These are phyloP conservation scores for Astrephomene gubernaculifera DNA, from an alignment of 139 green algal genomes.

Conservation along the genomic window DNA sequence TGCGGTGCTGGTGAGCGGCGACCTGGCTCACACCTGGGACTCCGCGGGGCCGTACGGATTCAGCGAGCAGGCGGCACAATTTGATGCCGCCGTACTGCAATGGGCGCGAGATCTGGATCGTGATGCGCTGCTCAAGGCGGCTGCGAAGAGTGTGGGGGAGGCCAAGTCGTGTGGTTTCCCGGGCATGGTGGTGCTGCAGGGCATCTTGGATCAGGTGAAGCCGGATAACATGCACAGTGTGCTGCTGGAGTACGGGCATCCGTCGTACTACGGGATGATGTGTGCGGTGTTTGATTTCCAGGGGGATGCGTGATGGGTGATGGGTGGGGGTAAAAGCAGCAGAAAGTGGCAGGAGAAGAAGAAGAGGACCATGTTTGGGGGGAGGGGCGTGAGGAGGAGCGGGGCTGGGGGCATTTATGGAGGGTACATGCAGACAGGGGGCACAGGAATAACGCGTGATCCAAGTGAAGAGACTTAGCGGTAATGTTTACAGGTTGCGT, in stretches of 20 bases:
- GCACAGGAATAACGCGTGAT: too few species aligned
- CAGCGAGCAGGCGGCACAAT: neutral
- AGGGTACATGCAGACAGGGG: too few species aligned
- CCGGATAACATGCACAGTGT: slow-evolving; percentile 39
- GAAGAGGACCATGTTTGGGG: too few species aligned
- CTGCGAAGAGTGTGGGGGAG: neutral
- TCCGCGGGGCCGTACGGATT: slow-evolving; percentile 23
- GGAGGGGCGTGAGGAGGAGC: too few species aligned
- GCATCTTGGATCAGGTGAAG: slow-evolving; percentile 19
- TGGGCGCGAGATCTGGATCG: slow-evolving; percentile 31
- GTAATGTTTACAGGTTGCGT: too few species aligned
- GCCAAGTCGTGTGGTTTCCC: slow-evolving; percentile 34
- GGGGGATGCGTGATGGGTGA: slow-evolving; percentile 14
- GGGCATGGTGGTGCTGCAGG: slow-evolving; percentile 27
- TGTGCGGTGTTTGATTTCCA: slow-evolving; percentile 29
- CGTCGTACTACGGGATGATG: slow-evolving; percentile 41
- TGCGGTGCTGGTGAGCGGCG: slow-evolving; percentile 29
- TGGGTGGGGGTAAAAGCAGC: too few species aligned
- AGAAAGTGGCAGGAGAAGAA: too few species aligned
- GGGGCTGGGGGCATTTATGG: too few species aligned
- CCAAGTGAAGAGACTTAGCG: too few species aligned
- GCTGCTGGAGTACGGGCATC: slow-evolving; percentile 19
- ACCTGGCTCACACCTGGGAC: slow-evolving; percentile 39
- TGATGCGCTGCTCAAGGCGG: slow-evolving; percentile 8
- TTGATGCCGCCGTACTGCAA: neutral